Evolutionary conservation across 2,329 filamentous ascomycete genomes (phyloP).

Genomic region (Oidium heveae): DNA sequence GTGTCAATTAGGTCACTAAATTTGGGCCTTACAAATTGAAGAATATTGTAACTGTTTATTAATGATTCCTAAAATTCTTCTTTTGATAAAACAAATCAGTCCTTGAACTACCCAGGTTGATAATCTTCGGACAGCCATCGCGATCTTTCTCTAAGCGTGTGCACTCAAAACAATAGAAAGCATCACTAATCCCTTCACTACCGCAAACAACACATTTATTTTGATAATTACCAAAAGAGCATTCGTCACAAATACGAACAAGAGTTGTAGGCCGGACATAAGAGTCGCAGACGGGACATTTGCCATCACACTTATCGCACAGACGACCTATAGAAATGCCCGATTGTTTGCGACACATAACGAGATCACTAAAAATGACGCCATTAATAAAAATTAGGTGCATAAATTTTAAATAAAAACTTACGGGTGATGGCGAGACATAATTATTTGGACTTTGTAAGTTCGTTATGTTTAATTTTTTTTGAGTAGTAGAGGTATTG

Average conservation of each 20-base stretch:
- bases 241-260: conserved; percentile 97
- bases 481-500: too few species aligned
- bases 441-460: conserved; percentile 1
- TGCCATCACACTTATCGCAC: conserved; percentile 99
- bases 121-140: conserved; percentile 97
- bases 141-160: conserved; percentile 90
- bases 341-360: conserved; percentile 98
- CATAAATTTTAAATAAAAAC: conserved; percentile 14
- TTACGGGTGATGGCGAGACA: conserved; percentile 37
- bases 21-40: too few species aligned
- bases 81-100: conserved; percentile 52
- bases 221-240: conserved; percentile 98
- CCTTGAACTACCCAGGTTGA: conserved; percentile 83
- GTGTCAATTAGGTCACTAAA: too few species aligned
- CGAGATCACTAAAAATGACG: conserved; percentile 45
- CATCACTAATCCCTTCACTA: conserved; percentile 91
- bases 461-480: too few species aligned
- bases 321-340: conserved; percentile 96
- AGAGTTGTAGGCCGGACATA: conserved; percentile 96
- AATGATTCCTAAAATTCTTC: conserved; percentile 41
- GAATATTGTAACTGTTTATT: background rate
- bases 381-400: background rate
- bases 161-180: conserved; percentile 98
- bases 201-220: conserved; percentile 99
- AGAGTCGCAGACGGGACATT: conserved; percentile 95